Conservation (phyloP, 169 alveolate species). For the Plasmodium berghei region DNA sequence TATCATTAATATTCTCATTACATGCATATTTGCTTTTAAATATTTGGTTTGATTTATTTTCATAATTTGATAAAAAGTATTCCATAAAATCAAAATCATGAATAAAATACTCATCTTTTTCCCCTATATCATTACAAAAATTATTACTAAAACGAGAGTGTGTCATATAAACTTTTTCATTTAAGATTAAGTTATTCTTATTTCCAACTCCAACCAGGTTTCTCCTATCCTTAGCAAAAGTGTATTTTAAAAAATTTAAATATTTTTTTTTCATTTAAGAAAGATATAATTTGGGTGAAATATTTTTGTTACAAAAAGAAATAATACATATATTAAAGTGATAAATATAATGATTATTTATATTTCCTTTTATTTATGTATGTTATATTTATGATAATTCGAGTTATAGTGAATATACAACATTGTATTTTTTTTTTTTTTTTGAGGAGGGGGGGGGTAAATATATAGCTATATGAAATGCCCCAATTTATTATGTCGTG, state of each 20-base stretch:
- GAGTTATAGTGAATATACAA: too few relatives aligned
- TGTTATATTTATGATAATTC: too few relatives aligned
- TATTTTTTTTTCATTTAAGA: background rate
- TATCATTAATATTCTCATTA: background rate
- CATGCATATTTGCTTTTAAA: too few relatives aligned
- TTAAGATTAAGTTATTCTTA: too few relatives aligned
- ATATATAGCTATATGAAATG: too few relatives aligned
- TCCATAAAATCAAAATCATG: slow-evolving; percentile 74
- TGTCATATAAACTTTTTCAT: too few relatives aligned
- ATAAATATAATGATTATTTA: too few relatives aligned
- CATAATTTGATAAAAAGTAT: slow-evolving; percentile 52
- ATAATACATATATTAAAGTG: too few relatives aligned
- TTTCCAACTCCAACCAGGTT: background rate
- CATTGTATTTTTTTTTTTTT: too few relatives aligned
- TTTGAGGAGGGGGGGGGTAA: too few relatives aligned
- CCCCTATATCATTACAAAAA: background rate
- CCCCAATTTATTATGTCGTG: too few relatives aligned
- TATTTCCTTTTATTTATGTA: too few relatives aligned
- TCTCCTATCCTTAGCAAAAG: background rate
- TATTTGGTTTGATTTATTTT: background rate
- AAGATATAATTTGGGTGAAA: background rate
- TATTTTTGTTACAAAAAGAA: background rate
- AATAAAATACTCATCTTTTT: background rate
- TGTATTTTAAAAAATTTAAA: background rate
- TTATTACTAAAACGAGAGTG: background rate